Base-by-base conservation (phyloP, 2,329 filamentous ascomycete species). In the Cytospora mali region DNA sequence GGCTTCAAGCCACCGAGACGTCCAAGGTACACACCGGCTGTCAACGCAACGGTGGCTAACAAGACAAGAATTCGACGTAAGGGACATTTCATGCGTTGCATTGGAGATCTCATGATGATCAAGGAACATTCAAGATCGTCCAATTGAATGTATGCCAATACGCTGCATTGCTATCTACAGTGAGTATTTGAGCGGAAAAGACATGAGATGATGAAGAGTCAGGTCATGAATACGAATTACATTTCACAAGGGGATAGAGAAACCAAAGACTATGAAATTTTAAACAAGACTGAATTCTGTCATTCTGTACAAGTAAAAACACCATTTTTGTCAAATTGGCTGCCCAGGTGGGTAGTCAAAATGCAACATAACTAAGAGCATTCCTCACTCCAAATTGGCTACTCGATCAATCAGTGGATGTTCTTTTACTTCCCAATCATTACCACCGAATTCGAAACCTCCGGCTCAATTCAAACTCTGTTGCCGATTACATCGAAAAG, bases 401-500 rank as follows among this genome's bases (percentile, higher is more conserved):
- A 21, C 7, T 13, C 3, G 7, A 46, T 46, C 7, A 6, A 46
- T 11, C n/a, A 46, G n/a, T 46, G n/a, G 18, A 18, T n/a, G 5
- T 11, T 46, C 42, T 13, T 18, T 23, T 11, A 4, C 11, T n/a
- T 23, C 21, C 42, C 6, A 5, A 21, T 56, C 6, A 23, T 21
- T 29, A 11, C 28, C 10, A 18, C 23, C 14, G 13, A 62, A n/a
- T 7, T 39, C 28, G 51, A 33, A 2, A 49, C 42, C 21, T 59
- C 49, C 16, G 31, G 23, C 14, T 55, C 48, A 31, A 28, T 23
- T 13, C 27, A 62, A 27, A 18, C 42, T 21, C 51, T 48, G 16
- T 21, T 27, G 50, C 54, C 58, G 9, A 25, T n/a, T 13, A 29
- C 50, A 10, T 58, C 59, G 10, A 21, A 53, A 13, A 64, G 31